A percentile compares a stretch with the other conserved stretches of the same genome.
phyloP scores from a whole-genome alignment of 2,329 filamentous ascomycete species.

The Arthrobotrys sphaeroides region DNA sequence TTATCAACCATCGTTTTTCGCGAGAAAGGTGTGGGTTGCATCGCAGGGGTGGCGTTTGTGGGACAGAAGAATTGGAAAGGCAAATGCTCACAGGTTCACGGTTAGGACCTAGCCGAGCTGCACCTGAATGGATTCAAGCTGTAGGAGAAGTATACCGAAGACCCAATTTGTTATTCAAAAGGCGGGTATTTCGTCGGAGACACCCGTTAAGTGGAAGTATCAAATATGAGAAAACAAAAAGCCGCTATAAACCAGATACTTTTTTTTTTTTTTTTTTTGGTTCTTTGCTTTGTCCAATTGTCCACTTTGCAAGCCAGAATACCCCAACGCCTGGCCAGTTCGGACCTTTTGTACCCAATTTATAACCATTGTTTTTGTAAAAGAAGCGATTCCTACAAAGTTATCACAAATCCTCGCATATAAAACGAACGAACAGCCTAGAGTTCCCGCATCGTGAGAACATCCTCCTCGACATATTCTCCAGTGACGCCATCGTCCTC shows the following conservation, averaged over 20 bases:
- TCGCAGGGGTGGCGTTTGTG: not conserved
- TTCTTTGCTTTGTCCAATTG: not conserved
- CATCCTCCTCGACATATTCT: slow-evolving; percentile 34
- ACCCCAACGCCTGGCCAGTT: not conserved
- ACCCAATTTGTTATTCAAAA: not conserved
- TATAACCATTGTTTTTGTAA: not conserved
- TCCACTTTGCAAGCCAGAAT: not conserved
- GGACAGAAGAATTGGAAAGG: no score
- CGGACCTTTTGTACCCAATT: not conserved
- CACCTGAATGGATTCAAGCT: not conserved
- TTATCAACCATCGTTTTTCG: no score
- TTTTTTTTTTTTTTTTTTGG: not conserved
- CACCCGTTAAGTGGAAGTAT: not conserved
- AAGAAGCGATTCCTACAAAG: not conserved
- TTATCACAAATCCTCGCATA: not conserved
- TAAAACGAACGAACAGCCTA: not conserved
- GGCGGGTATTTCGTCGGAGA: not conserved
- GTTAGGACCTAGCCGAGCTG: no score
- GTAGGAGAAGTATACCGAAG: no score
- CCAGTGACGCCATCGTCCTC: slow-evolving; percentile 25
- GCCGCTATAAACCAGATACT: not conserved
- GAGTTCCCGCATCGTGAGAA: slow-evolving; percentile 29
- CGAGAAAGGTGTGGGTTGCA: not conserved
- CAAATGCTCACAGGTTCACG: no score
- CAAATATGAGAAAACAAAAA: not conserved